phyloP scores from a whole-genome alignment of 345 rosid species.

The Bruguiera parviflora region DNA sequence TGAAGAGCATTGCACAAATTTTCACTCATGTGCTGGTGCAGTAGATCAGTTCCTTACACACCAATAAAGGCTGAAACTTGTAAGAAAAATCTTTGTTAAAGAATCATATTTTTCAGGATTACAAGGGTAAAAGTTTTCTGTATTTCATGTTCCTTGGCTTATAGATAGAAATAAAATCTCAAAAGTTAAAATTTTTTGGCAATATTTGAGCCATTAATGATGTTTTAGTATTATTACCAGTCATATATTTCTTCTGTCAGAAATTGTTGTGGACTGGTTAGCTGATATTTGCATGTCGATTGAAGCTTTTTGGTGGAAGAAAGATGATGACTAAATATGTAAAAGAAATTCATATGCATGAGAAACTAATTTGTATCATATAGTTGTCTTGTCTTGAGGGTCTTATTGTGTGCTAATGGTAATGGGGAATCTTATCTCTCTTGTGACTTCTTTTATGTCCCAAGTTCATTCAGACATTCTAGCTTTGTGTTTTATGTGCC shows the following conservation, averaged over 20 bases:
- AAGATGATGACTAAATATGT: conserved; percentile 19
- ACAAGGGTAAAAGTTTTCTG: not conserved
- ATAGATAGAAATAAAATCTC: no score
- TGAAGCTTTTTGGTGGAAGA: conserved; percentile 2
- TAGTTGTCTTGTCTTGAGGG: no score
- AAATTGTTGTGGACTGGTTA: not conserved
- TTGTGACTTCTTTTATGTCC: no score
- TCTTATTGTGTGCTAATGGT: no score
- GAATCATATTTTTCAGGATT: conserved; percentile 7
- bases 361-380: no score
- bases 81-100: conserved; percentile 14
- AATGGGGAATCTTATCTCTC: no score
- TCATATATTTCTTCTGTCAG: no score
- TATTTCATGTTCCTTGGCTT: not conserved
- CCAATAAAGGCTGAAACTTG: conserved; percentile 3
- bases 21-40: not conserved
- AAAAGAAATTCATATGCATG: not conserved
- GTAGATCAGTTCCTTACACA: not conserved
- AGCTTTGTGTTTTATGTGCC: no score
- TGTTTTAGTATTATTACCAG: no score
- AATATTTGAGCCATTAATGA: no score
- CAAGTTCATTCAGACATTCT: no score
- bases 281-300: not conserved
- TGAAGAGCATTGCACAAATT: not conserved
- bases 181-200: no score